Base-by-base conservation (phyloP, 305 asterid genomes). In the Ruellia speciosa region DNA sequence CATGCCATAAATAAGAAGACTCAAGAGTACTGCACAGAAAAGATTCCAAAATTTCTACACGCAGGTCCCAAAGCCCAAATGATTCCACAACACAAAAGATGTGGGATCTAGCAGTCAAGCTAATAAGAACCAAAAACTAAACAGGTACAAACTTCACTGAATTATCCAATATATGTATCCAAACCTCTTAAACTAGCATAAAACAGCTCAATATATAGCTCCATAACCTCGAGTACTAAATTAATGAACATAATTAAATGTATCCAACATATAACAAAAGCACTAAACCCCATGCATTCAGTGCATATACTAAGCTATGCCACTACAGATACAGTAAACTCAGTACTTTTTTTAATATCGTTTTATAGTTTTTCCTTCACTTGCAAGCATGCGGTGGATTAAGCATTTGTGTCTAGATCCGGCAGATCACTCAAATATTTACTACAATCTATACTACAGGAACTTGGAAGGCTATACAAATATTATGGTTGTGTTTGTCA, bases 161-260 rank as follows among this genome's bases (percentile, higher is more conserved):
- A 43, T 46, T 24, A 17, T 18, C 28, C 19, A 37, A 5, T 13
- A 69, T 48, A 34, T 57, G 55, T 16, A 55, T 49, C 46, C 49
- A 70, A 35, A 39, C 40, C 60, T 34, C n/a, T 49, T 40, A 16
- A 5, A 39, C 40, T 59, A 53, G 49, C 51, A 46, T 28, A n/a
- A 43, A 50, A 49, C 16, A 46, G 45, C 61, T 34, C 15, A 52
- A 59, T 52, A 51, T 18, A 49, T 63, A 37, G 56, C 48, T 47
- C 46, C 45, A 52, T 43, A 14, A 39, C 40, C 47, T 50, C 37
- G 55, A 65, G 33, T 18, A 20, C 28, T 20, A 47, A 15, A 15
- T 59, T 16, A 10, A 33, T 47, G 0, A 16, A 47, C 16, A n/a
- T 43, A 13, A 15, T 47, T 7, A 6, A 47, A 47, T 14, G 2